These are phyloP conservation scores for Termitomyces bulborhizus DNA, from an alignment of 768 basidiomycete genomes.

Conservation along the genomic window DNA sequence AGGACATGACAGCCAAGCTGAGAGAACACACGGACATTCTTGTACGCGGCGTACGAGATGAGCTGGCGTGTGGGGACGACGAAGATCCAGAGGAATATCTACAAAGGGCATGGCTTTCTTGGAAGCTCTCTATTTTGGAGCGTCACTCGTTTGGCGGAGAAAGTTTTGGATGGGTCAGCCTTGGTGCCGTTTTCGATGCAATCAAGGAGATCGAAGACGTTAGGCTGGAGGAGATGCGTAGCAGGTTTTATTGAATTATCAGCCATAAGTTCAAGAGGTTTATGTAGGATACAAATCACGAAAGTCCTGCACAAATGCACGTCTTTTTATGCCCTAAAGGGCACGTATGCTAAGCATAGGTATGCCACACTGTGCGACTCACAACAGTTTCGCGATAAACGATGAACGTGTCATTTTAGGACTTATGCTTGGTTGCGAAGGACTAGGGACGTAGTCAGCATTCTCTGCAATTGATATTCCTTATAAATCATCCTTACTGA, in stretches of 20 bases:
- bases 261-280: background rate
- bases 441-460: slow-evolving; percentile 42
- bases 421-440: slow-evolving; percentile 66
- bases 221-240: slow-evolving; percentile 9
- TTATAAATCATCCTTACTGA: slow-evolving; percentile 57
- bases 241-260: slow-evolving; percentile 14
- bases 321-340: background rate
- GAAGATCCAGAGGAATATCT: slow-evolving; percentile 27
- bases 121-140: slow-evolving; percentile 33
- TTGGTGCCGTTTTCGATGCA: slow-evolving; percentile 53
- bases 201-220: slow-evolving; percentile 23
- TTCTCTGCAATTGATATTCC: slow-evolving; percentile 9
- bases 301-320: background rate
- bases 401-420: background rate
- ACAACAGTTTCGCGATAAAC: background rate
- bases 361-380: background rate
- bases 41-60: slow-evolving; percentile 41
- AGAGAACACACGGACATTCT: slow-evolving; percentile 50
- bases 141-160: slow-evolving; percentile 46
- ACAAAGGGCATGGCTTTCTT: slow-evolving; percentile 49
- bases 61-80: slow-evolving; percentile 41
- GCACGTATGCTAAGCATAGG: background rate
- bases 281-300: background rate
- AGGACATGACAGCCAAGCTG: slow-evolving; percentile 46
- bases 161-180: slow-evolving; percentile 57